Base-by-base conservation (phyloP, 441 rosid species). In the Euphorbia schlechtendalii region DNA sequence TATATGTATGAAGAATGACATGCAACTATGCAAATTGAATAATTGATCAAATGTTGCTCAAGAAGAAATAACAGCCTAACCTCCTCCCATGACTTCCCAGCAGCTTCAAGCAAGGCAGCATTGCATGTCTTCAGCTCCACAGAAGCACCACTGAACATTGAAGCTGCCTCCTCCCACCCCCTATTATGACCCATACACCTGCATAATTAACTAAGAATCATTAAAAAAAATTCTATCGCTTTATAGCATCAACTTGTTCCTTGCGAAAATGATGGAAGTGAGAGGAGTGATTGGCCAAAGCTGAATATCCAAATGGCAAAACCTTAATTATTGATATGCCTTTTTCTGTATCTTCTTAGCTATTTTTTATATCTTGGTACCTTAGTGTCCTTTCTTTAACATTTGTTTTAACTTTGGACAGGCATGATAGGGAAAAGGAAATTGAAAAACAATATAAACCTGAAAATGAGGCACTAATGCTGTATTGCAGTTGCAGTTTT, bases 91-190 rank as follows among this genome's bases (percentile, higher is more conserved):
- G 97, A 80, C 71, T 80, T 80, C 73, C 99, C 99, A 66, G 81
- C 56, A 61, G 99, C 92, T 68, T 85, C 90, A 67, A 93, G 97
- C 83, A 93, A 83, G 74, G 99, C 99, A 75, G 99, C 97, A 75
- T 93, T 90, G 80, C 99, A 88, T 7, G 99, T 83, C 77, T 93
- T 84, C 69, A 93, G 74, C 73, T 88, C 91, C 25, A 93, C 69
- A 14, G 85, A 78, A 63, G 81, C 81, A 61, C 96, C 99, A 24
- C 86, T 69, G 63, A 93, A 78, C 85, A 86, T 68, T 21, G 96
- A 93, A 40, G 99, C 97, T 9, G 97, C 99, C 76, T 93, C 99
- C 79, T 93, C 99, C 99, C 99, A 93, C 25, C 99, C 97, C 53
- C 84, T 86, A 73, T 93, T 93, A 73, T 93, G 99, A 61, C 97